Conservation (phyloP, 176 grass and related monocot species). For the maize (Zea mays) region Zm-B73-REFERENCE-NAM-5.0 NC_050102.1:24637001-24637500, state of each 20-base stretch:
- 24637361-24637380: background rate
- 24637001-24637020: too few relatives aligned
- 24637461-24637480: background rate
- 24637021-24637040: too few relatives aligned
- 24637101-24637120: background rate
- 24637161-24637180: background rate
- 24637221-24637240: background rate
- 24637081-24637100: background rate
- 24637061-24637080: too few relatives aligned
- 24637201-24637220: background rate
- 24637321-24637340: too few relatives aligned
- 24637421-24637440: background rate
- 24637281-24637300: too few relatives aligned
- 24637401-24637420: background rate
- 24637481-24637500: background rate
- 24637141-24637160: too few relatives aligned
- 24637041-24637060: too few relatives aligned
- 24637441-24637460: background rate
- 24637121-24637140: background rate
- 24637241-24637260: too few relatives aligned
- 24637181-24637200: background rate
- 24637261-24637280: too few relatives aligned
- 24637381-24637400: background rate
- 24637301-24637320: too few relatives aligned
- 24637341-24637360: too few relatives aligned